Evolutionary conservation across 139 green algal species (phyloP).

Genomic region (Picochlorum sp.): DNA sequence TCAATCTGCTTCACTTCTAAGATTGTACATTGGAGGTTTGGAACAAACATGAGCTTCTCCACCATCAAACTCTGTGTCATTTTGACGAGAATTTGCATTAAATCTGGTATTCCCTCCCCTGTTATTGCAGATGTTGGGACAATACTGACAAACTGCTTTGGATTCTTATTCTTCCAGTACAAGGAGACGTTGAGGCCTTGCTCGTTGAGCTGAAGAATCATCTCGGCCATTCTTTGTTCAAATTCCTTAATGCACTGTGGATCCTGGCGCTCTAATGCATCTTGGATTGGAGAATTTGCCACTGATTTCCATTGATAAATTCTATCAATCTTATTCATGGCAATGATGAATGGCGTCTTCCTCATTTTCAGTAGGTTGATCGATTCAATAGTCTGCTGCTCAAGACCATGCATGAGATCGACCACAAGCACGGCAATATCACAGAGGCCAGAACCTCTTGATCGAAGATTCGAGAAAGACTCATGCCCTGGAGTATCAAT

Average conservation of each 20-base stretch:
- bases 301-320: conserved; percentile 87
- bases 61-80: conserved; percentile 89
- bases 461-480: conserved; percentile 95
- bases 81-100: conserved; percentile 89
- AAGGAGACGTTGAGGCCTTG: conserved; percentile 92
- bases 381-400: conserved; percentile 97
- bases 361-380: conserved; percentile 92
- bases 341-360: conserved; percentile 98
- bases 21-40: conserved; percentile 77
- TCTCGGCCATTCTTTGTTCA: conserved; percentile 42
- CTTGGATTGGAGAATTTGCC: conserved; percentile 66
- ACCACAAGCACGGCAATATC: conserved; percentile 98
- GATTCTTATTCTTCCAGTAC: conserved; percentile 96
- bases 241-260: conserved; percentile 52
- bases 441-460: conserved; percentile 85
- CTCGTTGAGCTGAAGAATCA: conserved; percentile 45
- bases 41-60: conserved; percentile 87
- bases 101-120: conserved; percentile 76
- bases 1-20: conserved; percentile 95
- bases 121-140: conserved; percentile 94
- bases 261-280: conserved; percentile 23
- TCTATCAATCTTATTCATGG: conserved; percentile 88
- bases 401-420: conserved; percentile 96
- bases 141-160: conserved; percentile 80
- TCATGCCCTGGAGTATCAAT: conserved; percentile 98